Conservation (phyloP, 1,284 basidiomycete genomes). For the Singerocomus rubriflavus region DNA sequence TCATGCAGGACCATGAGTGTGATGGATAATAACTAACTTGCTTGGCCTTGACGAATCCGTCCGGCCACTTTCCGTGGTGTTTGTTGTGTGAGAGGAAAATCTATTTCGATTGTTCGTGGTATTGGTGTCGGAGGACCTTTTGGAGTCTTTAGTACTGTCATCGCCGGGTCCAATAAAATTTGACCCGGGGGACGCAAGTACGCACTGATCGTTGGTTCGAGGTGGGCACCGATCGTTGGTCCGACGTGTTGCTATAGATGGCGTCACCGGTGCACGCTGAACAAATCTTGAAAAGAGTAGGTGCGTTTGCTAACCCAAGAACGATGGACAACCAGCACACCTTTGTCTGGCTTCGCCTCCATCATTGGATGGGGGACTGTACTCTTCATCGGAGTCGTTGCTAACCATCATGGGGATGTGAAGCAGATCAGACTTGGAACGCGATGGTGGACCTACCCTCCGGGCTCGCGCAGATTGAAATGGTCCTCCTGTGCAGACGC, state of each 20-base stretch:
- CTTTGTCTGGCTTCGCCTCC: background rate
- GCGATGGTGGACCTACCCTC: background rate
- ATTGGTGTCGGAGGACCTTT: no score
- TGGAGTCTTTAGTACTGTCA: background rate
- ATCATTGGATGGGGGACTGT: background rate
- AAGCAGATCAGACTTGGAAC: background rate
- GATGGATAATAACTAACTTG: constrained; percentile 3
- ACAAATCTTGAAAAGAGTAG: background rate
- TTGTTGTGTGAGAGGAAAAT: background rate
- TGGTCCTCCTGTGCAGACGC: background rate
- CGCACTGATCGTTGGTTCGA: background rate
- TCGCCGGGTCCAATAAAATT: background rate
- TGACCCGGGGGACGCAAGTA: background rate
- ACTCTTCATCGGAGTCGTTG: background rate
- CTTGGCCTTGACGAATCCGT: background rate
- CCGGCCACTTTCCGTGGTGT: background rate
- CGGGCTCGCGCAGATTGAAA: no score
- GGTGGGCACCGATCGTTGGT: no score
- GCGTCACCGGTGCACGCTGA: background rate
- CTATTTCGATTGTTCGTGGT: no score
- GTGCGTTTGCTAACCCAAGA: background rate
- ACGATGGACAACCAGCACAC: background rate
- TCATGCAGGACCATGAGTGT: background rate
- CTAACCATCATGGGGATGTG: background rate
- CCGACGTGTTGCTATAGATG: background rate